phyloP scores from a whole-genome alignment of 2,329 filamentous ascomycete species.

The Hypoxylon sp. region DNA sequence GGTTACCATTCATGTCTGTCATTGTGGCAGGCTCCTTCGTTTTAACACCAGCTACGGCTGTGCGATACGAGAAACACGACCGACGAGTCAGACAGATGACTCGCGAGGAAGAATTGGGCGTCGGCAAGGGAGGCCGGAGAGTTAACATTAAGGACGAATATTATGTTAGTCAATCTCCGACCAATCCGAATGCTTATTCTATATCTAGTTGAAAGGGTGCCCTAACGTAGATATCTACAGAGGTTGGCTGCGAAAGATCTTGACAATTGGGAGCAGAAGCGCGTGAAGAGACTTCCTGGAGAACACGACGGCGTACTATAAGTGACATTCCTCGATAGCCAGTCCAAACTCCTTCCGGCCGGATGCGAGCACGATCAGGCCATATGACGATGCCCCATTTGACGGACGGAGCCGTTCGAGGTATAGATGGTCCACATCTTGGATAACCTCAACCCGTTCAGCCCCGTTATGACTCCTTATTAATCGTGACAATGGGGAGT shows the following conservation, averaged over 20 bases:
- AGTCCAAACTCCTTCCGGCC: neutral
- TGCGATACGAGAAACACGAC: conserved; percentile 95
- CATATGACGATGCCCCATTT: neutral
- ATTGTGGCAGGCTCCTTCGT: conserved; percentile 95
- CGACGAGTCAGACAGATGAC: conserved; percentile 88
- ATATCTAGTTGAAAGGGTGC: conserved; percentile 7
- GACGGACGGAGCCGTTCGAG: neutral
- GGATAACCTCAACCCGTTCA: neutral
- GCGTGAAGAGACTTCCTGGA: conserved; percentile 89
- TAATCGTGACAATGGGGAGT: neutral
- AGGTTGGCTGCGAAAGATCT: conserved; percentile 88
- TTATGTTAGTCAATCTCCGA: conserved; percentile 73
- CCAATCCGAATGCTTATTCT: neutral
- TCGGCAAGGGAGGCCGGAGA: conserved; percentile 78
- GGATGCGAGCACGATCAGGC: neutral
- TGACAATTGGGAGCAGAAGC: conserved; percentile 97
- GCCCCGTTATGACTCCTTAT: neutral
- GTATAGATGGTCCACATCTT: conserved; percentile 3
- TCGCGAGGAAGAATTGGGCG: conserved; percentile 86
- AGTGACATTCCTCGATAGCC: conserved; percentile 43
- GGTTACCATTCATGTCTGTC: conserved; percentile 89
- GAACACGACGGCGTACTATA: conserved; percentile 88
- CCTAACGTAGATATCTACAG: conserved; percentile 61
- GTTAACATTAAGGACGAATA: conserved; percentile 90
- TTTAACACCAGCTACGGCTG: conserved; percentile 91